phyloP scores from a whole-genome alignment of 768 basidiomycete genomes.

The Astraeus odoratus region DNA sequence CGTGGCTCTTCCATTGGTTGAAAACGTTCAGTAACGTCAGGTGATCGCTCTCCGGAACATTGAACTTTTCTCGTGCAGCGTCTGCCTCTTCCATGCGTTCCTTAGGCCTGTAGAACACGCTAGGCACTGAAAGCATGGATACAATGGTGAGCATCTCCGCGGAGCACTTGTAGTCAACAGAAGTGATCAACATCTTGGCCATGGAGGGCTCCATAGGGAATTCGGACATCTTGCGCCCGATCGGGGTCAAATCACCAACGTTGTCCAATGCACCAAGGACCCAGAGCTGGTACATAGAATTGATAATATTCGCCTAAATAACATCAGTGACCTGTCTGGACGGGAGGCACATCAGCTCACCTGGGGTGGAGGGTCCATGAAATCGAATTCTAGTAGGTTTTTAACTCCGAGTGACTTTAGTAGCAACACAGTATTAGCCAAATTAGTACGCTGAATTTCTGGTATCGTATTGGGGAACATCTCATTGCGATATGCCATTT shows the following conservation, averaged over 20 bases:
- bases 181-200: constrained; percentile 93
- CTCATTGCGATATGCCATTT: constrained; percentile 95
- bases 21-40: constrained; percentile 93
- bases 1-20: constrained; percentile 96
- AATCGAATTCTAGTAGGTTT: constrained; percentile 96
- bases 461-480: constrained; percentile 94
- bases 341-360: constrained; percentile 29
- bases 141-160: constrained; percentile 97
- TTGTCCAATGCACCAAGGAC: constrained; percentile 97
- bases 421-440: constrained; percentile 93
- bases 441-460: constrained; percentile 95
- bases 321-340: neutral
- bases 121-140: constrained; percentile 97
- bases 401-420: constrained; percentile 96
- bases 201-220: constrained; percentile 99
- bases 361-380: constrained; percentile 99
- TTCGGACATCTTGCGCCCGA: constrained; percentile 96
- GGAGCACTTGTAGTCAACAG: constrained; percentile 89
- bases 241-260: constrained; percentile 88
- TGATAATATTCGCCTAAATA: constrained; percentile 84
- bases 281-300: constrained; percentile 99
- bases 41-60: constrained; percentile 97
- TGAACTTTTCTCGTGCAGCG: constrained; percentile 96
- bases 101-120: constrained; percentile 95
- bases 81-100: constrained; percentile 97